Evolutionary conservation across 495 filamentous ascomycete genomes (phyloP).

Genomic region (Filosporella fistucella): DNA sequence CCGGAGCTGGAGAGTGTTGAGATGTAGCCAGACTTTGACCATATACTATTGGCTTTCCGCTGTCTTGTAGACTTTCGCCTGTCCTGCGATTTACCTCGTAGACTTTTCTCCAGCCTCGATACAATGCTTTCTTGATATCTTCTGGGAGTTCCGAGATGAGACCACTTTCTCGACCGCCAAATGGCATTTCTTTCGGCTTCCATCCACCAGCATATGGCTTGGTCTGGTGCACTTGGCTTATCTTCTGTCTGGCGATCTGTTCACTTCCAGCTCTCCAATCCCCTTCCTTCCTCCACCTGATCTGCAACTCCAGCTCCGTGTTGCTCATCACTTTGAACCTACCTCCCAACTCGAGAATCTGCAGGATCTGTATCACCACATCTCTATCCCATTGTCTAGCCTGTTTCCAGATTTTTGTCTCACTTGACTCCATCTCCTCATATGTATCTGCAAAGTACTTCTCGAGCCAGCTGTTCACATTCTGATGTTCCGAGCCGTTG

Average conservation of each 20-base stretch:
- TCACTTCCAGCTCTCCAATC: conserved; percentile 14
- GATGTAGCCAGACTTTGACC: no score
- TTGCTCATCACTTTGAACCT: conserved; percentile 4
- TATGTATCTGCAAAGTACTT: not conserved
- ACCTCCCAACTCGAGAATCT: conserved; percentile 20
- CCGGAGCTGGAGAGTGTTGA: no score
- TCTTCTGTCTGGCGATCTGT: not conserved
- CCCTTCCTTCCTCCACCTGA: conserved; percentile 9
- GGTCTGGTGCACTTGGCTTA: not conserved
- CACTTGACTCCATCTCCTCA: not conserved
- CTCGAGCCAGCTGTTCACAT: not conserved
- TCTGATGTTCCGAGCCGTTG: not conserved
- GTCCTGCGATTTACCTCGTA: not conserved
- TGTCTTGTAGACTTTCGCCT: not conserved
- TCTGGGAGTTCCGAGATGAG: no score
- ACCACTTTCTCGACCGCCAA: not conserved
- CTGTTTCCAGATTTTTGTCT: not conserved
- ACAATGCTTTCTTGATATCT: no score
- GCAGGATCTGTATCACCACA: conserved; percentile 13
- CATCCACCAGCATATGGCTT: not conserved
- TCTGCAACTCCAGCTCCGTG: conserved; percentile 10
- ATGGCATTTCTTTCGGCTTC: not conserved
- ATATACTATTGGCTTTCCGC: no score
- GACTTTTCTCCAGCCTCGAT: not conserved
- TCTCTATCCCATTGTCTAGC: conserved; percentile 1